Conservation (phyloP, 345 rosid genomes). For the Rubroshorea leprosula region DNA sequence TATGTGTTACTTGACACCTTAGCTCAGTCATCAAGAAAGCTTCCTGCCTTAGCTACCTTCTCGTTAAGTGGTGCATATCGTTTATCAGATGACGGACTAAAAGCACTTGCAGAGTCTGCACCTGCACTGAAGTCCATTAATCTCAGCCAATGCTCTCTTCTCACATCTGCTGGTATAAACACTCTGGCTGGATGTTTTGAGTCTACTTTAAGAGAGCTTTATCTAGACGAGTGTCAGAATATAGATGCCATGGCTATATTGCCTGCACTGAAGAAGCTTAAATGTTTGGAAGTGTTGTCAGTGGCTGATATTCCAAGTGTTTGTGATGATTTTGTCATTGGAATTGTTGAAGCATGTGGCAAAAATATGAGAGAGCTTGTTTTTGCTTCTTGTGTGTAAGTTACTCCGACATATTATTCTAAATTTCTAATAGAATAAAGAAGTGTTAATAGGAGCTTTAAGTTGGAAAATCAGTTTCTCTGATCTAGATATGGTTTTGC, state of each 20-base stretch:
- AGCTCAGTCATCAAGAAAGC: constrained; percentile 16
- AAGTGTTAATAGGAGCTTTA: background rate
- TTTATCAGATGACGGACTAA: constrained; percentile 35
- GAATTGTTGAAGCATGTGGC: constrained; percentile 21
- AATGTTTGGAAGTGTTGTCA: constrained; percentile 33
- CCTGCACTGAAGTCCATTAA: constrained; percentile 42
- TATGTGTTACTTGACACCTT: constrained; percentile 20
- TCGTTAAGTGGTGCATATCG: constrained; percentile 44
- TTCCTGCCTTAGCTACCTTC: constrained; percentile 30
- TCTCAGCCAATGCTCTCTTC: constrained; percentile 38
- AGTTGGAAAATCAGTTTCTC: background rate
- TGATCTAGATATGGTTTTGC: background rate
- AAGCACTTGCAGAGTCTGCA: constrained; percentile 22
- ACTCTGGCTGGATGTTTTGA: constrained; percentile 21
- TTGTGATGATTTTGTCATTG: constrained; percentile 23
- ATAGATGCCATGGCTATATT: constrained; percentile 26
- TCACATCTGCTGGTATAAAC: constrained; percentile 28
- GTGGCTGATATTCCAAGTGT: constrained; percentile 31
- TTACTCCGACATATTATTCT: background rate
- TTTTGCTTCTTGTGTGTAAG: constrained; percentile 22
- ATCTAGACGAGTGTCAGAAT: constrained; percentile 40
- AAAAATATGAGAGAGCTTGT: constrained; percentile 36
- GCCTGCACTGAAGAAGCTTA: constrained; percentile 26
- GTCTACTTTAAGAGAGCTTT: constrained; percentile 39
- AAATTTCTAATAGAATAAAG: background rate